Evolutionary conservation across 2,329 filamentous ascomycete genomes (phyloP), one percentile per base, ranked within the genome.

Genomic region (Fusarium anguioides): DNA sequence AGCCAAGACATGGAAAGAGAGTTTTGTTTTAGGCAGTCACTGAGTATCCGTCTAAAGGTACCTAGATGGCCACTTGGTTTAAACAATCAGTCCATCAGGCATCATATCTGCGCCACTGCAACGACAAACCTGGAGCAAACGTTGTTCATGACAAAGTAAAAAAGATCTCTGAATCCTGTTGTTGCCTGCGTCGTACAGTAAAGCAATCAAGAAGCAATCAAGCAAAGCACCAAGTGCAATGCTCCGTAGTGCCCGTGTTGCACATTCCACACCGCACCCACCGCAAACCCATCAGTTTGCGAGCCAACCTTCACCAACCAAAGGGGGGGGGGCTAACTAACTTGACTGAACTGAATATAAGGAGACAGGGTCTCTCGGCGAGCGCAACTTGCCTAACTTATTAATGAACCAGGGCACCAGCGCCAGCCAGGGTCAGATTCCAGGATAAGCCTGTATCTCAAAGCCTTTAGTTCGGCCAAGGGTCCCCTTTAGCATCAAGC

Each of bases 231-330:
- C n/a, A n/a, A n/a, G n/a, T n/a, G 18, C 26, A 33, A 52, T 20
- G 36, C 37, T 60, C 63, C 48, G 31, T 59, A 33, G 20, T 29
- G 27, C 57, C 29, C 48, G 55, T 54, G 46, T 54, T 52, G 46
- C 59, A 54, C 51, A 55, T 72, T 66, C 57, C 66, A 72, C 72
- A 74, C 72, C 72, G 72, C 70, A 55, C 44, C 71, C 70, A 73
- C 72, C 72, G 72, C 58, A 68, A 63, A 53, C 65, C 70, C 60
- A 66, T 66, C 60, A 50, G 61, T 51, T 59, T 60, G 44, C 55
- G 48, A 64, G 54, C 64, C 59, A 52, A 61, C 52, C 21, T 62
- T 60, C 49, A 51, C 52, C 40, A 52, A 49, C 69, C 64, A 72
- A n/a, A n/a, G n/a, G n/a, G n/a, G n/a, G n/a, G 66, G 62, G 55